phyloP scores from a whole-genome alignment of 345 rosid species.

The Rhodomyrtus tomentosa region DNA sequence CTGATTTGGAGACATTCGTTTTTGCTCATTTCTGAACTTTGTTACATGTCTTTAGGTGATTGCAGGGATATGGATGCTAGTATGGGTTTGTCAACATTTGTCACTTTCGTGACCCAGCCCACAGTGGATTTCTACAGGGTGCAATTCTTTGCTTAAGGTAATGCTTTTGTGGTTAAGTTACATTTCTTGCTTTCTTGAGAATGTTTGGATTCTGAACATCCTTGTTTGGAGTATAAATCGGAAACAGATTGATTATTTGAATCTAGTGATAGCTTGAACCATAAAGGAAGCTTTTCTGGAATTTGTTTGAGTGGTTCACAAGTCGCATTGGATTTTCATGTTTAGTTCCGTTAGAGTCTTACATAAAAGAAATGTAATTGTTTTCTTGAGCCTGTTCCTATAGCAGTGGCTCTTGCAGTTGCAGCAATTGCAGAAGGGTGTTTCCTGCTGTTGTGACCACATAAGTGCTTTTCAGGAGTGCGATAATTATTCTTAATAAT shows the following conservation, averaged over 20 bases:
- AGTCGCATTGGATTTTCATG: not conserved
- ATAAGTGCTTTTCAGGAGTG: slow-evolving; percentile 36
- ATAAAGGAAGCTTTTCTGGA: not conserved
- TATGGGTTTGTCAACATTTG: slow-evolving; percentile 98
- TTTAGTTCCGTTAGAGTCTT: not conserved
- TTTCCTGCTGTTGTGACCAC: slow-evolving; percentile 99
- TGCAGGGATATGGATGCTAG: slow-evolving; percentile 93
- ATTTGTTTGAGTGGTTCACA: not conserved
- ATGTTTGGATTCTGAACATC: not conserved
- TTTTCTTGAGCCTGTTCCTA: slow-evolving; percentile 22
- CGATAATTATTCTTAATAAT: not conserved
- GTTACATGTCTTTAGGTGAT: slow-evolving; percentile 45
- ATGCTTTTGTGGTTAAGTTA: not conserved
- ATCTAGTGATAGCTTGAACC: not conserved
- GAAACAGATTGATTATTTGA: not conserved
- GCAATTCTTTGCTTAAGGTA: slow-evolving; percentile 99
- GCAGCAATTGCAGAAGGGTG: slow-evolving; percentile 99
- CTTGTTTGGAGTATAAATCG: not conserved
- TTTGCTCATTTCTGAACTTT: not conserved
- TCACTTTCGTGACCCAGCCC: slow-evolving; percentile 91
- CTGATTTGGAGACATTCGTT: not conserved
- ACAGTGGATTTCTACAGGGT: slow-evolving; percentile 88
- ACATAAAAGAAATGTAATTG: not conserved
- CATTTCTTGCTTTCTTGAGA: not conserved
- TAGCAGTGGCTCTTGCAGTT: slow-evolving; percentile 99